Evolutionary conservation across 805 yeast genomes (phyloP), one percentile per base, ranked within the genome.

Genomic region (Monosporozyma aquatica): DNA sequence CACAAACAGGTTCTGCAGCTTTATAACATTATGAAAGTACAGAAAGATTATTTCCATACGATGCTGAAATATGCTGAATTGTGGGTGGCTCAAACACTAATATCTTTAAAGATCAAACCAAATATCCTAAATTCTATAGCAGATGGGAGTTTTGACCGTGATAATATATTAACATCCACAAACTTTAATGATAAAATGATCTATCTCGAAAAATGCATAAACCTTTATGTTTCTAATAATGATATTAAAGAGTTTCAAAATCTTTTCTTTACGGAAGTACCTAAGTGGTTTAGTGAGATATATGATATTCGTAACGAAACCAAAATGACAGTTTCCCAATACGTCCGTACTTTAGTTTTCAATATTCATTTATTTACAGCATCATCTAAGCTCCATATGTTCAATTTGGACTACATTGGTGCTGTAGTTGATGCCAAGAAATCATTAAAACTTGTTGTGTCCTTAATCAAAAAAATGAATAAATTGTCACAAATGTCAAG

Each of bases 391-490:
- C 36, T 60, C 10, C 58, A 58, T 18, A 20, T 48, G 9, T 6
- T 37, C 7, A 36, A 40, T 2, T 43, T 51, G 11, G 45, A 55
- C 26, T 33, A 58, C 20, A 32, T 47, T 2, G 53, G 45, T 3
- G 44, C 66, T 6, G 52, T 66, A 4, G 47, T 54, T 3, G 74
- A 74, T 35, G 56, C 68, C 11, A 78, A 74, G 43, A 62, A 70
- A 9, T 66, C 78, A 1, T 59, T 78, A 2, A 74, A 77, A 47
- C 56, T 81, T 5, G 54, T 75, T 7, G 71, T 72, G 43, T 76
- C 84, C 0, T 57, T 80, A 7, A 43, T 79, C 32, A 73, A 72
- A 43, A 72, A 70, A 42, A 46, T 26, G 25, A 57, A 43, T 46
- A 52, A 49, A 23, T 47, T 46, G 10, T 50, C 40, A 38, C 58